Conservation (phyloP, 2,329 filamentous ascomycete genomes). For the Aspergillus sergii region DNA sequence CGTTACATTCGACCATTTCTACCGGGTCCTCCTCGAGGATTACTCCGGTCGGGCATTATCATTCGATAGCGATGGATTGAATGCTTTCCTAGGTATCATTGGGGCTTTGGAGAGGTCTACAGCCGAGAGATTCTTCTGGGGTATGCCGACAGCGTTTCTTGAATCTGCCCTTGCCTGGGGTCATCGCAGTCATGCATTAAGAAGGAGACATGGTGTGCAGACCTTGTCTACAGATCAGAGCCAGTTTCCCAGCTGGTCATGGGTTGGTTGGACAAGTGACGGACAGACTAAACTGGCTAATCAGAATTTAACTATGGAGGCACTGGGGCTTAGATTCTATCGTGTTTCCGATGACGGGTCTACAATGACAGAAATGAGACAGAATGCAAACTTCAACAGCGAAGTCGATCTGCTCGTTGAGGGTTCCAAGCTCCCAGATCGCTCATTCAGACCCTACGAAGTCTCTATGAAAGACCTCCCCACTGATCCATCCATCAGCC, state of each 20-base stretch:
- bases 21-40: background rate
- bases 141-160: background rate
- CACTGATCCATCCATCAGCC: background rate
- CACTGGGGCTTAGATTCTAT: background rate
- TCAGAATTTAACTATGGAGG: background rate
- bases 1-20: background rate
- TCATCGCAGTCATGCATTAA: background rate
- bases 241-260: slow-evolving; percentile 1
- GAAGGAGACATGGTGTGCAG: background rate
- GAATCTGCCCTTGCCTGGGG: slow-evolving; percentile 1
- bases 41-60: background rate
- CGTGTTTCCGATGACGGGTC: background rate
- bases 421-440: background rate
- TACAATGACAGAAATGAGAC: background rate
- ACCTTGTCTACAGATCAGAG: background rate
- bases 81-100: background rate
- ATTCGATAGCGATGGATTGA: background rate
- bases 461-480: background rate
- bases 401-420: background rate
- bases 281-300: background rate
- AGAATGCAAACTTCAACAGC: background rate
- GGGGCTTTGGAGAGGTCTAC: background rate
- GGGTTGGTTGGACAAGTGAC: slow-evolving; percentile 1
- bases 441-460: background rate
- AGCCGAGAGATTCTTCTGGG: background rate